Conservation (phyloP, 441 rosid species). For the Euphorbia neoarborescens region DNA sequence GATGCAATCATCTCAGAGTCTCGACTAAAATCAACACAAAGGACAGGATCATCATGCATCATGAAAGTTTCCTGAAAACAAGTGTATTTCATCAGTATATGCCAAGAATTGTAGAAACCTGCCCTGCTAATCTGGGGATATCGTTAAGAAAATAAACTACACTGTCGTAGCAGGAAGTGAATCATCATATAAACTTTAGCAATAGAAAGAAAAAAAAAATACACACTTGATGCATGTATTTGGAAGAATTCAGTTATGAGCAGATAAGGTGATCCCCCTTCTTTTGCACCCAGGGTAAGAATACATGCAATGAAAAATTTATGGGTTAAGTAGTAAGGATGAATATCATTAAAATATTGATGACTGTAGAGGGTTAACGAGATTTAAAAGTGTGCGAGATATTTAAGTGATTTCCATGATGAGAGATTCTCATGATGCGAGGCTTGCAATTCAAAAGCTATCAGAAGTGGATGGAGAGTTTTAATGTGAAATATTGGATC, state of each 20-base stretch:
- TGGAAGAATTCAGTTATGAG: background rate
- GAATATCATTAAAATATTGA: background rate
- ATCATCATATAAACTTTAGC: background rate
- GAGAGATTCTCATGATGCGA: background rate
- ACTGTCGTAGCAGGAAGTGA: background rate
- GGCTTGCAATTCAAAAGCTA: background rate
- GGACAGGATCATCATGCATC: constrained; percentile 98
- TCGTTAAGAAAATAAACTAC: background rate
- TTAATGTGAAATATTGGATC: background rate
- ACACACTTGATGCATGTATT: background rate
- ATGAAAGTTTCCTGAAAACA: constrained; percentile 85
- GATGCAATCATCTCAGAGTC: constrained; percentile 97
- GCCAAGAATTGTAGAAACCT: constrained; percentile 13
- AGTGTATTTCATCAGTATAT: constrained; percentile 5
- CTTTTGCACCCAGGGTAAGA: background rate
- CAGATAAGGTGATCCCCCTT: background rate
- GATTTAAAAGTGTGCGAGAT: background rate
- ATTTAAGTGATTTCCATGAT: background rate
- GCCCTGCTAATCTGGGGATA: background rate
- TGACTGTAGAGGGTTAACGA: background rate
- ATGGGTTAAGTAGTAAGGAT: background rate
- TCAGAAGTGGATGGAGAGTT: background rate
- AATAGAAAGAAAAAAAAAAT: background rate
- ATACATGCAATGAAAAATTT: background rate
- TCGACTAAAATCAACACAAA: constrained; percentile 94